These are phyloP conservation scores for Eucalyptus pauciflora DNA, from an alignment of 345 rosid genomes.

Conservation along the genomic window DNA sequence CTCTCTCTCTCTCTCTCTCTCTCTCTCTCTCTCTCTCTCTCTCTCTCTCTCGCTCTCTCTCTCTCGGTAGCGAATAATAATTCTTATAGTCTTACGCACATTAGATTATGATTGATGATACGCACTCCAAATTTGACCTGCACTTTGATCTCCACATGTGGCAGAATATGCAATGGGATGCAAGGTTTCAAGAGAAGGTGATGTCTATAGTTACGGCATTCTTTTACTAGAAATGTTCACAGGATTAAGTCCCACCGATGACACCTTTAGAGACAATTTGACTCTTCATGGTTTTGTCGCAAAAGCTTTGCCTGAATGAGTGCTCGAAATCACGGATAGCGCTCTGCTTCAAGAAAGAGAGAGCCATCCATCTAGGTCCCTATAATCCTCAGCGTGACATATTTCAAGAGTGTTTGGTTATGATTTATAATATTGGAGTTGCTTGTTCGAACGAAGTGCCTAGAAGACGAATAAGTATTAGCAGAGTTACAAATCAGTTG, in stretches of 20 bases:
- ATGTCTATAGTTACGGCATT: not conserved
- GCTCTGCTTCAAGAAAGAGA: not conserved
- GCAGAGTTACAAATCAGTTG: too few relatives aligned
- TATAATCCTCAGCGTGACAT: not conserved
- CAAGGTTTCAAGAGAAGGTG: not conserved
- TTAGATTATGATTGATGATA: not conserved
- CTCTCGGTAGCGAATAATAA: not conserved
- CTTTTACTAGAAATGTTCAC: not conserved
- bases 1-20: not conserved
- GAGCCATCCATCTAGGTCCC: not conserved
- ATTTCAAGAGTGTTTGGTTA: not conserved
- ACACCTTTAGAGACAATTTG: not conserved
- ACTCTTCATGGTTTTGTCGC: not conserved
- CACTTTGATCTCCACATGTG: not conserved
- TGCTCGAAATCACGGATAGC: not conserved
- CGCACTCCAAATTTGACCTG: rapidly evolving
- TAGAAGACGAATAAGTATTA: too few relatives aligned
- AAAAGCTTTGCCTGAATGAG: not conserved
- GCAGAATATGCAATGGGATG: not conserved
- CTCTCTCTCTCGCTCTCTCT: not conserved
- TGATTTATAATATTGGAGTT: too few relatives aligned
- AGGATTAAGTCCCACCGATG: not conserved
- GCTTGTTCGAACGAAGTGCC: too few relatives aligned
- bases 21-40: too few relatives aligned
- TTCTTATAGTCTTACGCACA: not conserved